Conservation (phyloP, 345 rosid genomes). For the Tarenaya hassleriana region DNA sequence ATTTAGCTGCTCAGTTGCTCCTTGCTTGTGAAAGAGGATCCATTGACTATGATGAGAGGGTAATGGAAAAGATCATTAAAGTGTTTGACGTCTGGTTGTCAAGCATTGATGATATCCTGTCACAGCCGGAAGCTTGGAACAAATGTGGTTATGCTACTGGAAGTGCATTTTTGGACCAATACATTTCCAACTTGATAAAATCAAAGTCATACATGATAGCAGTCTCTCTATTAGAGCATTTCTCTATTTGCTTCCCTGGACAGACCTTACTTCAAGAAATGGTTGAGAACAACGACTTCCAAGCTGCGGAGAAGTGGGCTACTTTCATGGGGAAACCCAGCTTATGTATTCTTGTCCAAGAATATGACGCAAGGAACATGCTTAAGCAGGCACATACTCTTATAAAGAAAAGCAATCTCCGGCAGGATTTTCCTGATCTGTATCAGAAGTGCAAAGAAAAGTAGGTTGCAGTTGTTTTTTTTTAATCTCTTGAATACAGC, state of each 20-base stretch:
- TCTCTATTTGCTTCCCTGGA: conserved; percentile 68
- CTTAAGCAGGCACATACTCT: conserved; percentile 61
- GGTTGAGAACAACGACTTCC: conserved; percentile 60
- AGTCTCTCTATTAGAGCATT: conserved; percentile 69
- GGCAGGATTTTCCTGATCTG: conserved; percentile 61
- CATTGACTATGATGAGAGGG: conserved; percentile 52
- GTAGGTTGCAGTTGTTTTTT: conserved; percentile 29
- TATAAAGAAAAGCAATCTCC: conserved; percentile 69
- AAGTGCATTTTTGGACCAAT: conserved; percentile 45
- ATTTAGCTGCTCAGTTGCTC: conserved; percentile 53
- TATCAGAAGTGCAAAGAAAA: conserved; percentile 73
- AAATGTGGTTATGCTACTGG: conserved; percentile 30
- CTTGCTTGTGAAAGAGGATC: conserved; percentile 44
- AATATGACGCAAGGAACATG: conserved; percentile 65
- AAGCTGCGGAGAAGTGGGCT: conserved; percentile 95
- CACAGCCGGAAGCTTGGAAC: conserved; percentile 27
- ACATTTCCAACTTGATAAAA: conserved; percentile 48
- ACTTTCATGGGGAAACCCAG: conserved; percentile 78
- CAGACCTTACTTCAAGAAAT: conserved; percentile 63
- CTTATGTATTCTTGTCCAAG: conserved; percentile 59
- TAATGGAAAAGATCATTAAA: conserved; percentile 53
- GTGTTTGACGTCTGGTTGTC: conserved; percentile 47
- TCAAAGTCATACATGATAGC: conserved; percentile 67
- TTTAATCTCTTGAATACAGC: not conserved
- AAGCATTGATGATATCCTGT: conserved; percentile 48